Conservation (phyloP, 164 flowering plant genomes). For the Sextonia rubra region DNA sequence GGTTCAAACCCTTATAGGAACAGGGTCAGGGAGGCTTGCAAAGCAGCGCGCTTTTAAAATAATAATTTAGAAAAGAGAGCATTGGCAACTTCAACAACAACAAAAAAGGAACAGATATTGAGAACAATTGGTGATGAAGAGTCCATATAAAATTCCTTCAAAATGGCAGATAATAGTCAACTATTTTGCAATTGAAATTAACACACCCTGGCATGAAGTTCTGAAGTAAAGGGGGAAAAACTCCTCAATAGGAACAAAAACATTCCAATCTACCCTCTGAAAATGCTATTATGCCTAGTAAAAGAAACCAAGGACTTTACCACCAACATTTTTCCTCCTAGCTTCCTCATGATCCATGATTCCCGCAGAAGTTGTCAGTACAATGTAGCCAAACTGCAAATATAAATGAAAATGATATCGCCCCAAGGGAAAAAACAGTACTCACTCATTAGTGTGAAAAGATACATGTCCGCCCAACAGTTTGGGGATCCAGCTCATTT, state of each 20-base stretch:
- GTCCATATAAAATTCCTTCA: neutral
- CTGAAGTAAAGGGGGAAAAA: neutral
- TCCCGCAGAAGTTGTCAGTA: slow-evolving; percentile 33
- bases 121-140: neutral
- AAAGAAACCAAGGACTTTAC: slow-evolving; percentile 30
- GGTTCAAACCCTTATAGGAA: too few species aligned
- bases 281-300: slow-evolving; percentile 5
- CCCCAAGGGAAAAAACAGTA: neutral
- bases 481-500: too few species aligned
- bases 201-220: neutral
- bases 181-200: neutral
- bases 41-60: too few species aligned
- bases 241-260: neutral
- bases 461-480: too few species aligned
- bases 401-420: neutral
- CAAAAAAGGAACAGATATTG: too few species aligned
- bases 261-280: neutral
- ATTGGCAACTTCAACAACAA: too few species aligned
- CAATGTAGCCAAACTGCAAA: slow-evolving; percentile 36
- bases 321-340: slow-evolving; percentile 35
- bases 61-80: too few species aligned
- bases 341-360: slow-evolving; percentile 43
- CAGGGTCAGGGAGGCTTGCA: too few species aligned
- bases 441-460: neutral
- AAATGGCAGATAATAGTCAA: neutral